Percentiles rank a stretch among this genome's conserved stretches.
Conservation (phyloP, 2,329 filamentous ascomycete species). For the Aspergillus japonicus region DNA sequence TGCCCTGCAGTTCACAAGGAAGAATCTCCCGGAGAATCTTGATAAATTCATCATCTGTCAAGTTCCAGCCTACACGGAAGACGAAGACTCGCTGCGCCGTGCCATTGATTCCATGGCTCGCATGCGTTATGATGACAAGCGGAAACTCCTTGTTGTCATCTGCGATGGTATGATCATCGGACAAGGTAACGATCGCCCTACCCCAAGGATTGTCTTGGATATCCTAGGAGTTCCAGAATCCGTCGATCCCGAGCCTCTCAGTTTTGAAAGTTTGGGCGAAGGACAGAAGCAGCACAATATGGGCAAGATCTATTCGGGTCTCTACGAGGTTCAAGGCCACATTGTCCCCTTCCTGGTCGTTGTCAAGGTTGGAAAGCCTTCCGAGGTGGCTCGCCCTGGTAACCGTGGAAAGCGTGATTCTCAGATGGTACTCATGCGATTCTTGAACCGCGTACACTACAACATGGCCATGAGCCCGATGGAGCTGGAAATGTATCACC, state of each 20-base stretch:
- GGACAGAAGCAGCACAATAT: slow-evolving; percentile 98
- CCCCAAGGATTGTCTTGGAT: slow-evolving; percentile 91
- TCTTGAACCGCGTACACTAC: slow-evolving; percentile 98
- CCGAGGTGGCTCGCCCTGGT: slow-evolving; percentile 73
- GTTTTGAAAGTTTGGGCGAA: slow-evolving; percentile 94
- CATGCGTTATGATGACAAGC: slow-evolving; percentile 97
- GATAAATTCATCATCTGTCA: slow-evolving; percentile 99
- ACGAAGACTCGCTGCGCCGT: slow-evolving; percentile 93
- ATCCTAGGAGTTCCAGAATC: slow-evolving; percentile 93
- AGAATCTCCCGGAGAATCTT: slow-evolving; percentile 89
- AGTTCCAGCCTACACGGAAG: slow-evolving; percentile 96
- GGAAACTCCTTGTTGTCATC: slow-evolving; percentile 93
- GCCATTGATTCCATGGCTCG: slow-evolving; percentile 93
- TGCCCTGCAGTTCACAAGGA: slow-evolving; percentile 86
- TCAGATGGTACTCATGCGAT: slow-evolving; percentile 97
- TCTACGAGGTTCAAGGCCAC: slow-evolving; percentile 96
- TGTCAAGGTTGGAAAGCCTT: slow-evolving; percentile 88
- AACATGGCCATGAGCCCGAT: slow-evolving; percentile 93
- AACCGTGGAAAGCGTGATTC: slow-evolving; percentile 99
- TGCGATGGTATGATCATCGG: slow-evolving; percentile 99
- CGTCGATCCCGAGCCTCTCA: slow-evolving; percentile 90
- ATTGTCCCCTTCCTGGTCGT: slow-evolving; percentile 97
- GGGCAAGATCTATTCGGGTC: slow-evolving; percentile 96
- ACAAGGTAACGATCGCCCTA: slow-evolving; percentile 94
- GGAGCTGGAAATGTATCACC: slow-evolving; percentile 97